Percentiles rank a stretch among this genome's conserved stretches.
Evolutionary conservation across 2,329 filamentous ascomycete genomes (phyloP).

Genomic region (Ophiocordyceps robertsii): DNA sequence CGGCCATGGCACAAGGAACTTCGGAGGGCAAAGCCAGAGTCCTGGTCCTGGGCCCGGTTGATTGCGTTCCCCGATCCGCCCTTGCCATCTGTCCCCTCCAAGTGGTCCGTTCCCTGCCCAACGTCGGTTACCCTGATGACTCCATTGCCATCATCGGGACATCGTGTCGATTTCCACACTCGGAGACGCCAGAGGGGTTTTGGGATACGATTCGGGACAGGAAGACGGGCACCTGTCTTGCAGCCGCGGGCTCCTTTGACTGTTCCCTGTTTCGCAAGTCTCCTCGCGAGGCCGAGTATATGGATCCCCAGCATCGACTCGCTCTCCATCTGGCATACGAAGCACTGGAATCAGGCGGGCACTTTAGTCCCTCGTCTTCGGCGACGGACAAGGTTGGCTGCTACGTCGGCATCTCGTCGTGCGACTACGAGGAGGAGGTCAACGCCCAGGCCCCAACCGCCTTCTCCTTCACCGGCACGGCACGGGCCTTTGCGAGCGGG

Average conservation of each 20-base stretch:
- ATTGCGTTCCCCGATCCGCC: neutral
- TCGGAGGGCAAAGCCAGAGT: neutral
- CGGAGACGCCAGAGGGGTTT: constrained; percentile 4
- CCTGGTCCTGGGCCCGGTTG: neutral
- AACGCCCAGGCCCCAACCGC: constrained; percentile 13
- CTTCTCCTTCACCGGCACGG: constrained; percentile 11
- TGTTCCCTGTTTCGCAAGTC: constrained; percentile 14
- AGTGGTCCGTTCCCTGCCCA: too few species aligned
- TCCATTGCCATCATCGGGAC: constrained; percentile 1
- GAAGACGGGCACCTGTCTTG: neutral
- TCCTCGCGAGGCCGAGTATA: constrained; percentile 12
- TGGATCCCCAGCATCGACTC: constrained; percentile 20
- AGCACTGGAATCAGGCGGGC: constrained; percentile 10
- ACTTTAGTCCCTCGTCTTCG: neutral
- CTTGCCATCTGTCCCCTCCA: neutral
- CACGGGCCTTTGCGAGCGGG: constrained; percentile 1
- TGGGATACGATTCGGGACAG: constrained; percentile 3
- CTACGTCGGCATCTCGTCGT: constrained; percentile 11
- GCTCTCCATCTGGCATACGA: constrained; percentile 22
- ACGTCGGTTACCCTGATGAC: neutral
- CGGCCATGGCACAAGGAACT: neutral
- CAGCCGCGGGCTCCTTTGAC: constrained; percentile 8
- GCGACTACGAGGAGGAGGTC: constrained; percentile 13
- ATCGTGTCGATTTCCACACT: neutral
- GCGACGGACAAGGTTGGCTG: constrained; percentile 8